phyloP scores from a whole-genome alignment of 768 basidiomycete genomes.

The Trametes maxima region DNA sequence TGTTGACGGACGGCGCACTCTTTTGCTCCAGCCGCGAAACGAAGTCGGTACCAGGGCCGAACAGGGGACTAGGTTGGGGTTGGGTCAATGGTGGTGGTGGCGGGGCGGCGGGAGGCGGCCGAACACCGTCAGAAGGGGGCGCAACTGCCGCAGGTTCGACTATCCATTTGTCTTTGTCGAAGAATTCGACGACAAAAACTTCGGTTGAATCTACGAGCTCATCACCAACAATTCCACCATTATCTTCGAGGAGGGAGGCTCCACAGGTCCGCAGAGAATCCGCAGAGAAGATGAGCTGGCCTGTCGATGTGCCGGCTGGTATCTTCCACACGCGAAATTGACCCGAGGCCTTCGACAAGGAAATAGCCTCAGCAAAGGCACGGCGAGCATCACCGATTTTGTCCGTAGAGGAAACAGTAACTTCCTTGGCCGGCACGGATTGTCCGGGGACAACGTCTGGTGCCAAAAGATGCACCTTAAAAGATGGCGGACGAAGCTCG shows the following conservation, averaged over 20 bases:
- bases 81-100: slow-evolving; percentile 22
- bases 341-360: slow-evolving; percentile 16
- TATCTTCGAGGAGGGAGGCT: slow-evolving; percentile 48
- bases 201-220: slow-evolving; percentile 62
- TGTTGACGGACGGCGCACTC: background rate
- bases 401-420: slow-evolving; percentile 25
- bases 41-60: slow-evolving; percentile 56
- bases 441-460: slow-evolving; percentile 11
- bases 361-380: slow-evolving; percentile 16
- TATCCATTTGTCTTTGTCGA: slow-evolving; percentile 60
- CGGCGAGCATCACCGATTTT: slow-evolving; percentile 19
- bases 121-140: background rate
- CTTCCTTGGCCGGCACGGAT: slow-evolving; percentile 1
- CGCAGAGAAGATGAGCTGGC: slow-evolving; percentile 19
- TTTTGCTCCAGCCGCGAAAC: slow-evolving; percentile 39
- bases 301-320: slow-evolving; percentile 24
- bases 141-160: slow-evolving; percentile 37
- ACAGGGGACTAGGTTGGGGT: slow-evolving; percentile 38
- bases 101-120: background rate
- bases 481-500: slow-evolving; percentile 71
- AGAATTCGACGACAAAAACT: slow-evolving; percentile 77
- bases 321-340: slow-evolving; percentile 68
- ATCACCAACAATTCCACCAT: slow-evolving; percentile 57
- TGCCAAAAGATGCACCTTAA: slow-evolving; percentile 46
- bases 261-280: slow-evolving; percentile 24